A percentile compares a stretch with the other conserved stretches of the same genome.
Evolutionary conservation across 352 stramenopile species (phyloP).

Genomic region (Pythium coloratum): DNA sequence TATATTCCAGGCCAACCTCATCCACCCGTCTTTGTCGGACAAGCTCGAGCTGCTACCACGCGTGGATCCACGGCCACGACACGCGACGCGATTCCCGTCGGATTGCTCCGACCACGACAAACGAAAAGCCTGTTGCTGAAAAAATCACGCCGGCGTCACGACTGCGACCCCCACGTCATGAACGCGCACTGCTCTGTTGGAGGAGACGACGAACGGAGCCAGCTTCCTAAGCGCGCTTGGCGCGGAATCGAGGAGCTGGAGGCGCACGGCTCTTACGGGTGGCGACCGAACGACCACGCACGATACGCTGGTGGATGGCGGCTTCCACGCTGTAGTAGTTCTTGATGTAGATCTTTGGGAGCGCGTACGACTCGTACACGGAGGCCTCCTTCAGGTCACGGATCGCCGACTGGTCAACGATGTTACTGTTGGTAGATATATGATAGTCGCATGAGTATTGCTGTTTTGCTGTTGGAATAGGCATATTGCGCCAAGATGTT

Average conservation of each 20-base stretch:
- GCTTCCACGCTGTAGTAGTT: constrained; percentile 99
- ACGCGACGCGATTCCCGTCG: background rate
- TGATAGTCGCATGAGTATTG: background rate
- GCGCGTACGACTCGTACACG: constrained; percentile 98
- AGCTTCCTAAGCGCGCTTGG: constrained; percentile 64
- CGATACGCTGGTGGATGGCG: constrained; percentile 99
- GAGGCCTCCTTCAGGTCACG: constrained; percentile 98
- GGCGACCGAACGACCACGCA: constrained; percentile 95
- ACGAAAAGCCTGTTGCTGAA: constrained; percentile 2
- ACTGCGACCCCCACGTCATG: background rate
- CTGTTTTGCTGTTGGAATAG: constrained; percentile 1
- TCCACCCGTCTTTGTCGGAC: constrained; percentile 19
- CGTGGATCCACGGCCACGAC: background rate
- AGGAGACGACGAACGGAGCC: constrained; percentile 29
- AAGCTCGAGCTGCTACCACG: constrained; percentile 7
- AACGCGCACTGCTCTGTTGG: constrained; percentile 16
- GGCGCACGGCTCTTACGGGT: constrained; percentile 93
- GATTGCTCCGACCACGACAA: constrained; percentile 2
- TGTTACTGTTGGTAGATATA: constrained; percentile 86
- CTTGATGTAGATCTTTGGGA: constrained; percentile 99
- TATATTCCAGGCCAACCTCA: constrained; percentile 35
- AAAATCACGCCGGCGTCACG: constrained; percentile 4
- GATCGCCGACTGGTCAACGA: constrained; percentile 98
- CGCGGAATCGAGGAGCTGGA: constrained; percentile 82
- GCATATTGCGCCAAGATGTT: background rate